These are phyloP conservation scores for Rhodotorula babjevae DNA, from an alignment of 768 basidiomycete genomes.

Conservation along the genomic window DNA sequence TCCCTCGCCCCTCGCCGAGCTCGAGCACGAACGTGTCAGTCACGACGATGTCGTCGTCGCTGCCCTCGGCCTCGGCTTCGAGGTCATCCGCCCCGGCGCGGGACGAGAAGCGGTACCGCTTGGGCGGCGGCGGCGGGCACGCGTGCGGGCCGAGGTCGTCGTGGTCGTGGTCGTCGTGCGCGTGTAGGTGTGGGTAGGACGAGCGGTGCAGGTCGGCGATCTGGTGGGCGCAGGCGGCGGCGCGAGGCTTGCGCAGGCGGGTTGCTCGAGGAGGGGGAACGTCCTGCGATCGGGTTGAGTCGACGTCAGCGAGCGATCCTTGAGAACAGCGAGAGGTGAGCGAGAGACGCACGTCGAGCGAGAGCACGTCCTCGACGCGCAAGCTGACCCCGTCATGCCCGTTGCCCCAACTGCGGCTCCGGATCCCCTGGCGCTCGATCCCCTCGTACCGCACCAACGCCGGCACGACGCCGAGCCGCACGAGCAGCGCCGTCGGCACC, in stretches of 20 bases:
- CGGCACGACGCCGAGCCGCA: constrained; percentile 48
- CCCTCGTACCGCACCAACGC: constrained; percentile 48
- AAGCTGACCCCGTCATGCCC: constrained; percentile 51
- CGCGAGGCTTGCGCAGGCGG: not conserved
- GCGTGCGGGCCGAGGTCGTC: too few relatives aligned
- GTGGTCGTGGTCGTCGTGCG: not conserved
- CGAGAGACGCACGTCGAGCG: constrained; percentile 45
- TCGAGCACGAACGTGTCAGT: constrained; percentile 30
- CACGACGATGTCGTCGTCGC: not conserved
- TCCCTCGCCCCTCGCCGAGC: not conserved
- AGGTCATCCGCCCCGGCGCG: too few relatives aligned
- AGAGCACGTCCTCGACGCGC: constrained; percentile 46
- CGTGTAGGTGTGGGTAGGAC: not conserved
- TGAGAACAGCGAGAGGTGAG: too few relatives aligned
- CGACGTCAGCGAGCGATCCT: not conserved
- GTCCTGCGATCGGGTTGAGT: not conserved
- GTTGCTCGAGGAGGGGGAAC: not conserved
- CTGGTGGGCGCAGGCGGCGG: not conserved
- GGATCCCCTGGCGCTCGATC: constrained; percentile 46
- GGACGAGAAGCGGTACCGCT: constrained; percentile 2
- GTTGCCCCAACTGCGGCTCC: constrained; percentile 51
- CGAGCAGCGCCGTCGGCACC: constrained; percentile 38
- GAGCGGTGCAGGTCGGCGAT: not conserved
- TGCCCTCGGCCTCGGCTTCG: too few relatives aligned
- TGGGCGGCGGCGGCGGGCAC: not conserved